Evolutionary conservation across 2,329 filamentous ascomycete genomes (phyloP).

Genomic region (Drechslerella dactyloides): DNA sequence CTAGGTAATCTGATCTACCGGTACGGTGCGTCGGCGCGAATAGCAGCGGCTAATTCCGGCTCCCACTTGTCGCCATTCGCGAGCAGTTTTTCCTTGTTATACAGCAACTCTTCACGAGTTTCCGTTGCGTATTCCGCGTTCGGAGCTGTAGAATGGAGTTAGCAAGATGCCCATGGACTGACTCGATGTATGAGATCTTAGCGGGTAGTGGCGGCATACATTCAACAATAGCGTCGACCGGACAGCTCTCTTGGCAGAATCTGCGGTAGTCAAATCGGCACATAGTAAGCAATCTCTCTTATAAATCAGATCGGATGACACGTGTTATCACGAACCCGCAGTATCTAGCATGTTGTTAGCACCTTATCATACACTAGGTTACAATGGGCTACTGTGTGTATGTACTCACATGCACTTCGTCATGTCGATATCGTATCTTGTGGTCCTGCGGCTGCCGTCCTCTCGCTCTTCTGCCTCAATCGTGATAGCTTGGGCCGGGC

Average conservation of each 20-base stretch:
- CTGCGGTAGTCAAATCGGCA: slow-evolving; percentile 2
- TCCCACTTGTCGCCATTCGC: slow-evolving; percentile 96
- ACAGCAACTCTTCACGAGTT: slow-evolving; percentile 88
- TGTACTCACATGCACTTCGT: slow-evolving; percentile 82
- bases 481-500: slow-evolving; percentile 96
- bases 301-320: neutral
- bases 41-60: slow-evolving; percentile 89
- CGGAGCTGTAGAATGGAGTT: slow-evolving; percentile 61
- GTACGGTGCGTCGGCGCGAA: slow-evolving; percentile 91
- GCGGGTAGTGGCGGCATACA: too few relatives aligned
- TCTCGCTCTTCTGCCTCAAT: slow-evolving; percentile 98
- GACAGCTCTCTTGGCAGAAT: slow-evolving; percentile 96
- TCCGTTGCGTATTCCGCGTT: slow-evolving; percentile 78
- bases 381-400: neutral
- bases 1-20: slow-evolving; percentile 64
- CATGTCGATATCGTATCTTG: slow-evolving; percentile 99
- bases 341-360: slow-evolving; percentile 31
- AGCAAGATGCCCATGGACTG: slow-evolving; percentile 55
- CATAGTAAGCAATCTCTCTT: neutral
- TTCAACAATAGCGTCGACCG: slow-evolving; percentile 91
- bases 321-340: slow-evolving; percentile 21
- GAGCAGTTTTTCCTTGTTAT: slow-evolving; percentile 96
- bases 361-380: neutral
- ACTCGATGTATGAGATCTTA: too few relatives aligned
- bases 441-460: slow-evolving; percentile 92